Evolutionary conservation across 371 early-diverging fungal genomes (phyloP).

Genomic region (Blastocladiella emersonii): DNA sequence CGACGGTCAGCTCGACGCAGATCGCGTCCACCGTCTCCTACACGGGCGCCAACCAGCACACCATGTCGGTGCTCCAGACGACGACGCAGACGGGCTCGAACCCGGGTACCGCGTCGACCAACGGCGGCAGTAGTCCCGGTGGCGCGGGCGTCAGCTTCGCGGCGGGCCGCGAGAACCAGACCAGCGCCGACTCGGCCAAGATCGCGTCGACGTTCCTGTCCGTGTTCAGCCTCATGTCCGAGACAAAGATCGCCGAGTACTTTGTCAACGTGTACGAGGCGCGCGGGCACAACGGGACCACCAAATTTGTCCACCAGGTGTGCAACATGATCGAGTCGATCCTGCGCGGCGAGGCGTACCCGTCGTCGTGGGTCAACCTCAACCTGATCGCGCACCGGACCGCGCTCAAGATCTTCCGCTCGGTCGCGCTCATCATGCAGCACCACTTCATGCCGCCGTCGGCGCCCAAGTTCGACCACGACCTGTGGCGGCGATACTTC

Average conservation of each 20-base stretch:
- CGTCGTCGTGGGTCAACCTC: constrained; percentile 42
- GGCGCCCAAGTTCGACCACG: constrained; percentile 10
- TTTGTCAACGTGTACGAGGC: constrained; percentile 7
- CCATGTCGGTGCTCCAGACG: not conserved
- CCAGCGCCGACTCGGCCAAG: constrained; percentile 27
- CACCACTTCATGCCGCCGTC: constrained; percentile 25
- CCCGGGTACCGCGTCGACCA: not conserved
- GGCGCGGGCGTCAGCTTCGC: not conserved
- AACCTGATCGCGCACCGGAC: constrained; percentile 38
- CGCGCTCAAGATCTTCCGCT: constrained; percentile 33
- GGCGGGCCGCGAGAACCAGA: constrained; percentile 1
- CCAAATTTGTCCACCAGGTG: constrained; percentile 9
- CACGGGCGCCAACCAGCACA: not conserved
- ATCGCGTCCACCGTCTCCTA: not conserved
- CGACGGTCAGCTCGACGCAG: not conserved
- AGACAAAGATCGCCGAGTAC: constrained; percentile 29
- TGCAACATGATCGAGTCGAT: constrained; percentile 8
- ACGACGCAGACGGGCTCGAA: too few relatives aligned
- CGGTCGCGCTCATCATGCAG: constrained; percentile 33
- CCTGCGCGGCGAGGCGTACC: constrained; percentile 19
- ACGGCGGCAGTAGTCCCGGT: not conserved
- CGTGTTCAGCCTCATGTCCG: constrained; percentile 33
- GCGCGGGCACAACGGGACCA: constrained; percentile 6
- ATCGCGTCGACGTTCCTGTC: constrained; percentile 33
- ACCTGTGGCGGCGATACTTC: constrained; percentile 44